These are phyloP conservation scores for Penicillium sp. DNA, from an alignment of 2,329 filamentous ascomycete genomes.

Conservation along the genomic window DNA sequence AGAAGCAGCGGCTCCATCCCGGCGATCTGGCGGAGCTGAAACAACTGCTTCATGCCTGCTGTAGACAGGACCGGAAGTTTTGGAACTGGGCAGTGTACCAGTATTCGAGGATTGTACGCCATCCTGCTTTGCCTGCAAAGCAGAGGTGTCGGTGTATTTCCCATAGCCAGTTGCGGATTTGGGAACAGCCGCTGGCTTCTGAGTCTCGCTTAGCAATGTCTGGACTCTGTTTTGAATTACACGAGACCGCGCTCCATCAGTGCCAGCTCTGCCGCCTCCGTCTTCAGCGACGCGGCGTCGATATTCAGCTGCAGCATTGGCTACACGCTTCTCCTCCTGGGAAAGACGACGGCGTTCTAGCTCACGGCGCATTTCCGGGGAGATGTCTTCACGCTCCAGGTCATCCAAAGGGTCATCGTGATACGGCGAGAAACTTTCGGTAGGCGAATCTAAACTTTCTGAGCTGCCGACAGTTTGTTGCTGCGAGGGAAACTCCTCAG, in stretches of 20 bases:
- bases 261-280: constrained; percentile 46
- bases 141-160: constrained; percentile 66
- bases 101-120: constrained; percentile 18
- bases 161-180: constrained; percentile 89
- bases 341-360: constrained; percentile 77
- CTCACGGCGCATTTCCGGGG: constrained; percentile 86
- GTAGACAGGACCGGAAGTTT: constrained; percentile 22
- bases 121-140: constrained; percentile 43
- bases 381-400: constrained; percentile 69
- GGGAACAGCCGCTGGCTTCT: constrained; percentile 54
- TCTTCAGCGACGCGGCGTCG: constrained; percentile 69
- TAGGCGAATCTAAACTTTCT: constrained; percentile 68
- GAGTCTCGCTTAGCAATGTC: constrained; percentile 75
- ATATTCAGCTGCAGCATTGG: constrained; percentile 85
- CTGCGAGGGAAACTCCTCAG: constrained; percentile 44
- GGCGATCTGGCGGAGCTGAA: constrained; percentile 16
- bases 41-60: constrained; percentile 9
- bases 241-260: constrained; percentile 65
- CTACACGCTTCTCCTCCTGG: constrained; percentile 87
- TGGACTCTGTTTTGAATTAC: constrained; percentile 92
- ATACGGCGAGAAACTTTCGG: constrained; percentile 46
- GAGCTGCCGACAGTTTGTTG: constrained; percentile 70
- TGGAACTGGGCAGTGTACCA: constrained; percentile 23
- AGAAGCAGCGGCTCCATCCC: constrained; percentile 16
- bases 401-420: constrained; percentile 55